Base-by-base conservation (phyloP, 2,329 filamentous ascomycete species). In the Fusarium buxicola region DNA sequence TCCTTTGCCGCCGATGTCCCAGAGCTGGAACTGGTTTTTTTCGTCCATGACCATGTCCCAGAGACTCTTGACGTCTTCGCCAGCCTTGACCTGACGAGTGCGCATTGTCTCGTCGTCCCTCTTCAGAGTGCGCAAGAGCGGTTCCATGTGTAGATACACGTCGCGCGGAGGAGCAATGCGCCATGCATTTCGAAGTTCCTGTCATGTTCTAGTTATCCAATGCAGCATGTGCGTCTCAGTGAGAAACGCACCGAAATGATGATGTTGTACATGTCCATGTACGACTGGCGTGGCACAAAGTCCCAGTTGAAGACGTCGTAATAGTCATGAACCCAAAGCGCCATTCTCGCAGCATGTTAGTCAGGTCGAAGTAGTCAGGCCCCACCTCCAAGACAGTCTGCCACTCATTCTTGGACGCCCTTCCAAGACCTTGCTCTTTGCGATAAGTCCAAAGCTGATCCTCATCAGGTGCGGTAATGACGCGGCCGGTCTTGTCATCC, bases 271-370 rank as follows among this genome's bases (percentile, higher is more conserved):
- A 63, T 38, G 0, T 55, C 39, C 21, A 62, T 50, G 1, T 43
- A 32, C 2, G 57, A 16, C 4, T 70, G 46, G 3, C 60, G 51
- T 11, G 72, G 70, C 0, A 58, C 63, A 51, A 73, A 70, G 21
- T 70, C 66, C 69, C 70, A 73, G 27, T 73, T 66, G 18, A 58
- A 72, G 16, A 73, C 55, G 34, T 73, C 70, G 16, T 73, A 72
- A 24, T 71, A 73, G 38, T 73, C 70, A 2, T 69, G 34, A 25
- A 73, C 3, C 63, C 58, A 34, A 73, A 71, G 1, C 65, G 63
- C 72, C 68, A 73, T 46, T 72, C 51, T 18, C 71, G 55, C 7
- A 69, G n/a, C 12, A 13, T 13, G 18, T 73, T 65, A 0, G 59
- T 68, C 63, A 71, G 40, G 28, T 60, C 55, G 36, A 73, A 72